A percentile compares a stretch with the other conserved stretches of the same genome.
Evolutionary conservation across 225 moss, liverwort and hornwort genomes (phyloP).

Genomic region (Physcomitrium patens): DNA sequence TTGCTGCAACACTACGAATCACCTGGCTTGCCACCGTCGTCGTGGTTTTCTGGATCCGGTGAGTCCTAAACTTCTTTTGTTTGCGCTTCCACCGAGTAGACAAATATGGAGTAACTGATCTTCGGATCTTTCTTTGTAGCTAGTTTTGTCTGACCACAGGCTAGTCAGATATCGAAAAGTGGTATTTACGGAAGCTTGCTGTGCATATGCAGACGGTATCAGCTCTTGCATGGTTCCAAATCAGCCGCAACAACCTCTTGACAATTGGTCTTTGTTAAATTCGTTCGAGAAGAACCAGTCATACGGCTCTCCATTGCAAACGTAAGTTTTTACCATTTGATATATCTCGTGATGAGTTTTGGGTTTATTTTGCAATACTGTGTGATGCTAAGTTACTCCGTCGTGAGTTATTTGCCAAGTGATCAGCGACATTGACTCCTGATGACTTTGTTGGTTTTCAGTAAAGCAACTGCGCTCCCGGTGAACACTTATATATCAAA

Average conservation of each 20-base stretch:
- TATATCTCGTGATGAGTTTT: not conserved
- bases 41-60: slow-evolving; percentile 62
- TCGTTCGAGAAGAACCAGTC: slow-evolving; percentile 48
- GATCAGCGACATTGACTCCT: slow-evolving; percentile 24
- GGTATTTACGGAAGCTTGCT: slow-evolving; percentile 34
- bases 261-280: slow-evolving; percentile 45
- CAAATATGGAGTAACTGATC: not conserved
- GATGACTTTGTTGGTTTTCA: slow-evolving; percentile 30
- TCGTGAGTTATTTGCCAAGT: not conserved
- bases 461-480: slow-evolving; percentile 49
- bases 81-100: slow-evolving; percentile 22
- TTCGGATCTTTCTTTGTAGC: not conserved
- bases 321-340: slow-evolving; percentile 30
- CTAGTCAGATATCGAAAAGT: slow-evolving; percentile 10
- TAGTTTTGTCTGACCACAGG: slow-evolving; percentile 11
- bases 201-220: slow-evolving; percentile 52
- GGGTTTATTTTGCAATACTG: slow-evolving; percentile 12
- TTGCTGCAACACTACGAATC: slow-evolving; percentile 51
- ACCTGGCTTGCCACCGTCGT: slow-evolving; percentile 38
- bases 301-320: slow-evolving; percentile 45
- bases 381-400: slow-evolving; percentile 5
- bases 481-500: slow-evolving; percentile 30
- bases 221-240: slow-evolving; percentile 45
- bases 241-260: slow-evolving; percentile 39
- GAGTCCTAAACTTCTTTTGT: slow-evolving; percentile 12